Conservation (phyloP, 2,329 filamentous ascomycete species). For the Tolypocladium tropicale region DNA sequence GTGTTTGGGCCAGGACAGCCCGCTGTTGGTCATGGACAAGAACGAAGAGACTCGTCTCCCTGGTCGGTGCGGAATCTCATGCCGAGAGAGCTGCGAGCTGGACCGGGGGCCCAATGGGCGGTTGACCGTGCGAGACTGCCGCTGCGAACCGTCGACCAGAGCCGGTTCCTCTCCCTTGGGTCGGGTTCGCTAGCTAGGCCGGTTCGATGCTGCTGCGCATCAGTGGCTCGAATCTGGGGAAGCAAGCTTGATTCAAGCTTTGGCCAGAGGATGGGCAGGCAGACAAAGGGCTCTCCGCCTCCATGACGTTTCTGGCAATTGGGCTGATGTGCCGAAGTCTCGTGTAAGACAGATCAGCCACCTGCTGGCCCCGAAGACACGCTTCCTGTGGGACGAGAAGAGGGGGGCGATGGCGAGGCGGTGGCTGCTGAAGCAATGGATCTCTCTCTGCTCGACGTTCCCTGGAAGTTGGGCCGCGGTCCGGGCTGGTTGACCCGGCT, state of each 20-base stretch:
- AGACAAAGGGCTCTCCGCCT: neutral
- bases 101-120: no score
- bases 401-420: neutral
- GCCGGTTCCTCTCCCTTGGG: neutral
- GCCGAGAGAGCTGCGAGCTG: no score
- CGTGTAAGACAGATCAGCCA: neutral
- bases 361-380: neutral
- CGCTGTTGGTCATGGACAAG: no score
- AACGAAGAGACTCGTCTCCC: no score
- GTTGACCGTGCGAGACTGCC: no score
- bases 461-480: neutral
- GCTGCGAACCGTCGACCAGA: neutral
- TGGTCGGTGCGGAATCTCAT: no score
- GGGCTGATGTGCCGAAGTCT: neutral
- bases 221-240: neutral
- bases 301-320: neutral
- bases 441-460: neutral
- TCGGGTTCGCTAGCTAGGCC: neutral
- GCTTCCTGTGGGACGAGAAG: neutral
- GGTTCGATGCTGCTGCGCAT: neutral
- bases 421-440: no score
- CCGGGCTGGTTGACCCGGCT: neutral
- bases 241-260: neutral
- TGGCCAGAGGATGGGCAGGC: neutral
- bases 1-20: no score